phyloP scores from a whole-genome alignment of 1,284 basidiomycete genomes.

The Ganoderma sinense region DNA sequence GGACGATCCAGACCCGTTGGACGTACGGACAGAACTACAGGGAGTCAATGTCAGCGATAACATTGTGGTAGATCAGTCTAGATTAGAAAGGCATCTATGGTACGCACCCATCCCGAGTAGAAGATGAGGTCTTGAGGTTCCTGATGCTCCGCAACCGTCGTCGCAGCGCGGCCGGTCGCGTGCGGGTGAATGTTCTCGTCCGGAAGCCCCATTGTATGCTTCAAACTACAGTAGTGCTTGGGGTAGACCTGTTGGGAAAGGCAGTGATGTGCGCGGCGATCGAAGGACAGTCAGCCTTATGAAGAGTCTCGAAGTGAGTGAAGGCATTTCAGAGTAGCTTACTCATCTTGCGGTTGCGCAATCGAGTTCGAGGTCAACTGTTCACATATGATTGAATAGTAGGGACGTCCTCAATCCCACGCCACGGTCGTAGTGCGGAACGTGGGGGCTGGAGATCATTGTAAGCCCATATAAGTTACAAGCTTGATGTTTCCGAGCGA shows the following conservation, averaged over 20 bases:
- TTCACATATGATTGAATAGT: background rate
- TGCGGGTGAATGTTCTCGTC: constrained; percentile 55
- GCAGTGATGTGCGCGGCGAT: background rate
- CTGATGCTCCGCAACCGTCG: constrained; percentile 56
- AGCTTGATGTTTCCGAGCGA: too few species aligned
- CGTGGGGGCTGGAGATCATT: background rate
- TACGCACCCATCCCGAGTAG: constrained; percentile 62
- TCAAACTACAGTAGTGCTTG: background rate
- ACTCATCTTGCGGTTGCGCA: background rate
- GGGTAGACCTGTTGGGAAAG: background rate
- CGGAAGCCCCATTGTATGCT: constrained; percentile 35
- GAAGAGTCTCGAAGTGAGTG: background rate
- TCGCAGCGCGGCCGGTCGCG: constrained; percentile 61
- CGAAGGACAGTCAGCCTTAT: background rate
- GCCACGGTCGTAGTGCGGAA: background rate
- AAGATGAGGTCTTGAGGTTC: constrained; percentile 61
- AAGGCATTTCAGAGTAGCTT: background rate
- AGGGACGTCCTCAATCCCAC: background rate
- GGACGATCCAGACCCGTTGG: constrained; percentile 70
- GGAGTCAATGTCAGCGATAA: background rate
- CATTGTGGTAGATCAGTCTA: too few species aligned
- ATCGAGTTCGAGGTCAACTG: background rate
- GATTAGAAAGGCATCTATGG: background rate
- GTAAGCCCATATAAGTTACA: too few species aligned
- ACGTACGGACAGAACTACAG: constrained; percentile 73